Conservation (phyloP, 1,284 basidiomycete species). For the Apiotrichum domesticum region DNA sequence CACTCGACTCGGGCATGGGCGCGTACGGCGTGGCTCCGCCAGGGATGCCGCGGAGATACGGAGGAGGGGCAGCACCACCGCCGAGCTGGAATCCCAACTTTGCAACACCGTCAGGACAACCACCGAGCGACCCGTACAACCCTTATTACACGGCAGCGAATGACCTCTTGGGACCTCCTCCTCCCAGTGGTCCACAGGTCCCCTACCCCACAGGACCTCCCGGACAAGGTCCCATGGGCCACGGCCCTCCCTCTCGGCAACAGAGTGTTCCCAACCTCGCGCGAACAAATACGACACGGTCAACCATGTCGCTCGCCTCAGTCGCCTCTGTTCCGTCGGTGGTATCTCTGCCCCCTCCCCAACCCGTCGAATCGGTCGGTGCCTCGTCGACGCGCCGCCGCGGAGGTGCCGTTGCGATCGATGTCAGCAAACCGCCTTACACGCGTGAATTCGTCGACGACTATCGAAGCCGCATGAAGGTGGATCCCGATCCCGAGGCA, state of each 20-base stretch:
- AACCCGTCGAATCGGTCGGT: conserved; percentile 52
- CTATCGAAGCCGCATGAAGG: conserved; percentile 93
- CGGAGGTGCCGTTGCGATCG: conserved; percentile 62
- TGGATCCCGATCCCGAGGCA: conserved; percentile 96
- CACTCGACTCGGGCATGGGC: conserved; percentile 42
- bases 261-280: conserved; percentile 32
- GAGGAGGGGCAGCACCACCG: background rate
- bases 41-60: background rate
- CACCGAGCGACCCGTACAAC: conserved; percentile 18
- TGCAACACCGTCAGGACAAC: background rate
- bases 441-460: conserved; percentile 97
- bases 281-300: conserved; percentile 39
- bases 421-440: conserved; percentile 77
- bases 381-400: conserved; percentile 48
- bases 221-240: background rate
- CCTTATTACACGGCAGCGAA: conserved; percentile 57
- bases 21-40: conserved; percentile 24
- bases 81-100: conserved; percentile 14
- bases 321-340: conserved; percentile 20
- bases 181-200: conserved; percentile 6
- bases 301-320: conserved; percentile 29
- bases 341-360: conserved; percentile 10
- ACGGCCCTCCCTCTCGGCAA: conserved; percentile 23
- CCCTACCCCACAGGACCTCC: background rate
- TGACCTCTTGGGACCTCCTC: conserved; percentile 61